Evolutionary conservation across 176 grass and related monocot species (phyloP).

Genomic region (Ensete ventricosum): DNA sequence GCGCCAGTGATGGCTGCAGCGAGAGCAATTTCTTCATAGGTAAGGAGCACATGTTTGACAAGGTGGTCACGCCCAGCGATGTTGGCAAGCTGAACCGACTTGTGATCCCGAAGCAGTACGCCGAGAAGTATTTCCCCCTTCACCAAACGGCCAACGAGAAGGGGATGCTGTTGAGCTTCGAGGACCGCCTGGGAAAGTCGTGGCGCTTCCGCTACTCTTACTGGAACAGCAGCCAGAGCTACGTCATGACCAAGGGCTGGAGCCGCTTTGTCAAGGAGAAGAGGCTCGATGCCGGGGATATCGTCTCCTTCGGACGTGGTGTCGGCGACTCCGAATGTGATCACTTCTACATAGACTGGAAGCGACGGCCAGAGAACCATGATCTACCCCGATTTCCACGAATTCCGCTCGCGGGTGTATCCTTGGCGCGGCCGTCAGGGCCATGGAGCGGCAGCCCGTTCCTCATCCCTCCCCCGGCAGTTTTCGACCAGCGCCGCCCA

Average conservation of each 20-base stretch:
- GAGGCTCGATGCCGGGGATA: slow-evolving; percentile 78
- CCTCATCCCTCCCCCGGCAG: slow-evolving; percentile 44
- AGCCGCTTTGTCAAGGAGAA: slow-evolving; percentile 99
- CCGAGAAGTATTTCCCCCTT: slow-evolving; percentile 93
- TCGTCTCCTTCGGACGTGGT: slow-evolving; percentile 84
- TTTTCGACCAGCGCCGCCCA: slow-evolving; percentile 47
- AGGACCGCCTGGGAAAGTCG: slow-evolving; percentile 81
- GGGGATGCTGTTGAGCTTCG: slow-evolving; percentile 72
- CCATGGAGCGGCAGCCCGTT: slow-evolving; percentile 35
- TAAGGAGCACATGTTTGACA: slow-evolving; percentile 99
- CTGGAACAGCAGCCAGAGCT: slow-evolving; percentile 99
- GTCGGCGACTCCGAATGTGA: slow-evolving; percentile 38
- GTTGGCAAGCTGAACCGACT: slow-evolving; percentile 96
- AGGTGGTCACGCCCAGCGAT: slow-evolving; percentile 96
- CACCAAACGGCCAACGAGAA: slow-evolving; percentile 66
- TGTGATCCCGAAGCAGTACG: slow-evolving; percentile 97
- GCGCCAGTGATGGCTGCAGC: slow-evolving; percentile 1
- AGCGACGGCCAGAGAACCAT: slow-evolving; percentile 46
- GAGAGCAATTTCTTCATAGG: slow-evolving; percentile 21
- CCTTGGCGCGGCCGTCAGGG: slow-evolving; percentile 10
- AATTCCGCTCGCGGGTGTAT: slow-evolving; percentile 22
- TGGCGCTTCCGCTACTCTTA: slow-evolving; percentile 99
- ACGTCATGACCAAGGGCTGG: slow-evolving; percentile 99
- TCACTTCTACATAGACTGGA: slow-evolving; percentile 87
- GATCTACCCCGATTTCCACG: slow-evolving; percentile 34